These are phyloP conservation scores for Tuber aestivum DNA, from an alignment of 495 filamentous ascomycete genomes.

Conservation along the genomic window DNA sequence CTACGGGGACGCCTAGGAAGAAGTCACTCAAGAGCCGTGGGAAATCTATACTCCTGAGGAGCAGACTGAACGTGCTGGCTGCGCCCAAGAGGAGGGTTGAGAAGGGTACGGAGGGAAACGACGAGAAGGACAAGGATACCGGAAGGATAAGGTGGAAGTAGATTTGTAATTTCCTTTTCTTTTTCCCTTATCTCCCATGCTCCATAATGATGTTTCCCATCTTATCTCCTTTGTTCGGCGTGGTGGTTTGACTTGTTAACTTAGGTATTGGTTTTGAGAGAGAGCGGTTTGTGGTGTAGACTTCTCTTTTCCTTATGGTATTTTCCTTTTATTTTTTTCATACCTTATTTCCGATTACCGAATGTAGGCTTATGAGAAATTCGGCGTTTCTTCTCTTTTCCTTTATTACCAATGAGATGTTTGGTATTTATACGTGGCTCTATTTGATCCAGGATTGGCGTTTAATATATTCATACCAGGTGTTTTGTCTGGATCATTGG, in stretches of 20 bases:
- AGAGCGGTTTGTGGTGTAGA: background rate
- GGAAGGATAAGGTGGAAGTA: conserved; percentile 26
- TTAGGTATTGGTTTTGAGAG: background rate
- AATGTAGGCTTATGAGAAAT: background rate
- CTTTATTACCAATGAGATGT: background rate
- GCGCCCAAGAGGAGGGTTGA: conserved; percentile 37
- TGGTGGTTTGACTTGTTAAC: background rate
- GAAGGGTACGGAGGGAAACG: background rate
- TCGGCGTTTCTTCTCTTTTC: background rate
- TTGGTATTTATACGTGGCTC: background rate
- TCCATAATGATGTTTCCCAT: background rate
- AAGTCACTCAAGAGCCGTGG: conserved; percentile 19
- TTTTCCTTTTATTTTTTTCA: background rate
- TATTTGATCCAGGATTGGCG: background rate
- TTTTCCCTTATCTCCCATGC: background rate
- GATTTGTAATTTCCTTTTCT: background rate
- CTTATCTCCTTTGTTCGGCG: background rate
- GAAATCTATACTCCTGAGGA: conserved; percentile 20
- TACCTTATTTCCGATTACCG: background rate
- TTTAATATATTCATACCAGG: background rate
- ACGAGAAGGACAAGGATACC: conserved; percentile 20
- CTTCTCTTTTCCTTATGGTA: background rate
- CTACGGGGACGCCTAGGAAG: conserved; percentile 16
- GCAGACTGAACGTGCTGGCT: conserved; percentile 34
- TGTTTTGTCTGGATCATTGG: background rate